phyloP scores from a whole-genome alignment of 106 monocot species.

The Apostasia shenzhenica region DNA sequence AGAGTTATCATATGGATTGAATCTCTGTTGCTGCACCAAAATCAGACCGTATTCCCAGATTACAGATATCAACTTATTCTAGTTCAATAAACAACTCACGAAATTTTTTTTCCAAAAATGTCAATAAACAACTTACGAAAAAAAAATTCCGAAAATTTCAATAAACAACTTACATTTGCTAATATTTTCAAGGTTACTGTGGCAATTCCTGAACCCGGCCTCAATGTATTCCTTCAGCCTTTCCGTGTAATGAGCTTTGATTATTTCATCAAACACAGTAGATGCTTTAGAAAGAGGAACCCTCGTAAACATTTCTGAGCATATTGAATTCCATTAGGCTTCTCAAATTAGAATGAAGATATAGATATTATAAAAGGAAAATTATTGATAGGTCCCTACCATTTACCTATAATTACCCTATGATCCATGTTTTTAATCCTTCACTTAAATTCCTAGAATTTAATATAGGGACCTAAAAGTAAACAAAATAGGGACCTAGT shows the following conservation, averaged over 20 bases:
- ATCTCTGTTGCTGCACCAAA: background rate
- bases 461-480: too few relatives aligned
- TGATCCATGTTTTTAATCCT: background rate
- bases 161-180: slow-evolving; percentile 36
- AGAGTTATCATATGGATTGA: background rate
- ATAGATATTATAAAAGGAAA: background rate
- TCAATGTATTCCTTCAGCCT: slow-evolving; percentile 59
- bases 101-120: too few relatives aligned
- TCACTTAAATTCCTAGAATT: too few relatives aligned
- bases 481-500: too few relatives aligned
- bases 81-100: background rate
- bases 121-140: too few relatives aligned
- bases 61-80: background rate
- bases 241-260: slow-evolving; percentile 35
- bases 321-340: background rate
- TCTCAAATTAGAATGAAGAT: background rate
- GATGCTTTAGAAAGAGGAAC: slow-evolving; percentile 26
- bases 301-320: slow-evolving; percentile 37
- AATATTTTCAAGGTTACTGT: slow-evolving; percentile 33
- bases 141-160: background rate
- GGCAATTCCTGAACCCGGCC: slow-evolving; percentile 31
- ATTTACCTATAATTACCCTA: background rate
- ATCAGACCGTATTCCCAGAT: background rate
- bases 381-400: background rate
- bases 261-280: slow-evolving; percentile 22